Percentiles rank a stretch among this genome's conserved stretches.
Evolutionary conservation across 1,284 basidiomycete species (phyloP).

Genomic region (Pterulicium gracile): DNA sequence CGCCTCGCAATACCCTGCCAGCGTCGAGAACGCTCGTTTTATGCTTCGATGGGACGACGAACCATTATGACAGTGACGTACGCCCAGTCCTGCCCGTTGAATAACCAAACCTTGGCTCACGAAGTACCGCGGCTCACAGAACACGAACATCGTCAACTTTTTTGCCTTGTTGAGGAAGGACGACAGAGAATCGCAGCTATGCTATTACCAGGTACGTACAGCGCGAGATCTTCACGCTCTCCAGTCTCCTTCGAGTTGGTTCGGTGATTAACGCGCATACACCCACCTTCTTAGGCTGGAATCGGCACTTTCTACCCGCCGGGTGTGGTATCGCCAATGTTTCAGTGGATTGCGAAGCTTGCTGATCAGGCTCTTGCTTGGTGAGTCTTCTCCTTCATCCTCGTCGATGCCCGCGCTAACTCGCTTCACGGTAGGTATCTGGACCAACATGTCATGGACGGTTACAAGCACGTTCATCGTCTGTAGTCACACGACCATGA

Average conservation of each 20-base stretch:
- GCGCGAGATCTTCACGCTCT: neutral
- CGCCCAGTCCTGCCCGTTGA: slow-evolving; percentile 8
- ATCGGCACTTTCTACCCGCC: slow-evolving; percentile 52
- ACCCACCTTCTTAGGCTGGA: slow-evolving; percentile 32
- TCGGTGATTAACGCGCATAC: neutral
- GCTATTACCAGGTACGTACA: slow-evolving; percentile 55
- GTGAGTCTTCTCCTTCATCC: slow-evolving; percentile 20
- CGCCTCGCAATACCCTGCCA: neutral
- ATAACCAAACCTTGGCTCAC: slow-evolving; percentile 7
- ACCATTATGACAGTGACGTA: slow-evolving; percentile 31
- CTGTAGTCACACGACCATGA: neutral
- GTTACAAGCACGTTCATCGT: slow-evolving; percentile 9
- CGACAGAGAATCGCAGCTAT: slow-evolving; percentile 39
- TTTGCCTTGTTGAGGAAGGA: slow-evolving; percentile 53
- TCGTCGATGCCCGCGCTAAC: neutral
- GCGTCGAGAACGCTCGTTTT: slow-evolving; percentile 36
- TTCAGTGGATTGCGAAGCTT: slow-evolving; percentile 35
- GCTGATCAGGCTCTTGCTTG: slow-evolving; percentile 52
- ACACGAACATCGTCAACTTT: slow-evolving; percentile 63
- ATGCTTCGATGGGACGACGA: slow-evolving; percentile 55
- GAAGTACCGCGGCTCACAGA: slow-evolving; percentile 25
- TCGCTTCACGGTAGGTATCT: slow-evolving; percentile 35
- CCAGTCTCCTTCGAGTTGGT: neutral
- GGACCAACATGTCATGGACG: slow-evolving; percentile 48
- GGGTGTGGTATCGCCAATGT: slow-evolving; percentile 40